Conservation (phyloP, 306 rosid genomes). For the Gynostemma pentaphyllum region DNA sequence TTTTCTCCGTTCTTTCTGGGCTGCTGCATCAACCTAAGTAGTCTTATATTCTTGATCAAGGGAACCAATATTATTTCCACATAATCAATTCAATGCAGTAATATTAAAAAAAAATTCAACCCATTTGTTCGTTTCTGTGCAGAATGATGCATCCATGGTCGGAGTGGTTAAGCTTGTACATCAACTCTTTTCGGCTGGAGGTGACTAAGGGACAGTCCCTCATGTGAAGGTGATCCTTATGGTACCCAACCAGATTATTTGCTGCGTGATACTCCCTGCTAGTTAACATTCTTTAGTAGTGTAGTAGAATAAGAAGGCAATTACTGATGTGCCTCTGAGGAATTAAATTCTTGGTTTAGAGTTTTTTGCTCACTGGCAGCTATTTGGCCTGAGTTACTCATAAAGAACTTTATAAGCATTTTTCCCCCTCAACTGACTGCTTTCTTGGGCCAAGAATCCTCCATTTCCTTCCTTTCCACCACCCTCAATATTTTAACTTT, state of each 20-base stretch:
- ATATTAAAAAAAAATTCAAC: background rate
- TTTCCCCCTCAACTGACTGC: no score
- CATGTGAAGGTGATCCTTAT: constrained; percentile 12
- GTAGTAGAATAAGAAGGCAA: background rate
- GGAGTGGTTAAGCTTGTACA: constrained; percentile 67
- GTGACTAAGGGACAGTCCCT: constrained; percentile 12
- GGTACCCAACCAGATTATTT: background rate
- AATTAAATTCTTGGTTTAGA: background rate
- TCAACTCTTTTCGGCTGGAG: constrained; percentile 31
- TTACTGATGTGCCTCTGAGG: background rate
- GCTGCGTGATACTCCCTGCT: background rate
- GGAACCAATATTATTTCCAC: background rate
- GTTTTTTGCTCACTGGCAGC: background rate
- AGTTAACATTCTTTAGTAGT: constrained; percentile 2
- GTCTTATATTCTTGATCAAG: no score
- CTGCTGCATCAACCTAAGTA: no score
- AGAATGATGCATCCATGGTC: constrained; percentile 86
- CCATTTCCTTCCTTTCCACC: no score
- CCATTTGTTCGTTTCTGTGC: constrained; percentile 29
- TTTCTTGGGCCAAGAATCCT: no score
- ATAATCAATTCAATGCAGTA: background rate
- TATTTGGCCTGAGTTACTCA: no score
- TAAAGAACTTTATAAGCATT: no score
- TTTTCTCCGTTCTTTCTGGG: background rate
- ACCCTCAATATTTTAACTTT: no score